Evolutionary conservation across 2,329 filamentous ascomycete species (phyloP).

Genomic region (Xylaria sp.): DNA sequence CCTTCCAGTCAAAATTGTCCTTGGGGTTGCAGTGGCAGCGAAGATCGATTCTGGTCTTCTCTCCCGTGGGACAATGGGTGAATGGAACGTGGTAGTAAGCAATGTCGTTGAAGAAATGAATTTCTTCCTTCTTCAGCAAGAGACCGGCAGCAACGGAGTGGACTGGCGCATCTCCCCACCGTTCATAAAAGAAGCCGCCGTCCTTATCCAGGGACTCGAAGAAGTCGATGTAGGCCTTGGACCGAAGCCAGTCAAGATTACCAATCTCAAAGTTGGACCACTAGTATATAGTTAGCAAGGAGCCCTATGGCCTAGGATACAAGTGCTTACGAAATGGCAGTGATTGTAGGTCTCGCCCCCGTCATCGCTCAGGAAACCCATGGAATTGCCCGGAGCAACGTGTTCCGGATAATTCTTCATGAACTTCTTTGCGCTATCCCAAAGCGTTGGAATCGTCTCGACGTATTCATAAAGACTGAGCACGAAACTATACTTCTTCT

Average conservation of each 20-base stretch:
- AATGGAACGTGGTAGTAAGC: constrained; percentile 98
- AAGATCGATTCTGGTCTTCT: constrained; percentile 79
- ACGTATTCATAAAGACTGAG: constrained; percentile 95
- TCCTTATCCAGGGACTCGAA: constrained; percentile 87
- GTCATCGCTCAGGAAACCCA: constrained; percentile 91
- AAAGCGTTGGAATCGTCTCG: constrained; percentile 93
- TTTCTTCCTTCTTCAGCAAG: constrained; percentile 86
- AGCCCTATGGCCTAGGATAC: background rate
- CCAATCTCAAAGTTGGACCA: constrained; percentile 99
- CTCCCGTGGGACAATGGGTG: constrained; percentile 92
- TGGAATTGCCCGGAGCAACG: constrained; percentile 79
- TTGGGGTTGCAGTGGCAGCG: constrained; percentile 94
- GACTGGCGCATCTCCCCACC: constrained; percentile 96
- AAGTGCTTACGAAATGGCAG: constrained; percentile 83
- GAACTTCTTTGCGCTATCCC: constrained; percentile 94
- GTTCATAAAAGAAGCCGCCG: constrained; percentile 98
- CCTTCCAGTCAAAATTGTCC: constrained; percentile 99
- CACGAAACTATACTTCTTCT: constrained; percentile 98
- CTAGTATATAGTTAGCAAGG: constrained; percentile 47
- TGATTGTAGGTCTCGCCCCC: constrained; percentile 91
- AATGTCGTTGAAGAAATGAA: constrained; percentile 99
- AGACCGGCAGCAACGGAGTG: constrained; percentile 94
- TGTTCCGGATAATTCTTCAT: constrained; percentile 89
- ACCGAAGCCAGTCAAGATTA: constrained; percentile 90
- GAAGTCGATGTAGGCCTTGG: constrained; percentile 85